A percentile compares a stretch with the other conserved stretches of the same genome.
Conservation (phyloP, 2,329 filamentous ascomycete species). For the Hysterium pulicare region DNA sequence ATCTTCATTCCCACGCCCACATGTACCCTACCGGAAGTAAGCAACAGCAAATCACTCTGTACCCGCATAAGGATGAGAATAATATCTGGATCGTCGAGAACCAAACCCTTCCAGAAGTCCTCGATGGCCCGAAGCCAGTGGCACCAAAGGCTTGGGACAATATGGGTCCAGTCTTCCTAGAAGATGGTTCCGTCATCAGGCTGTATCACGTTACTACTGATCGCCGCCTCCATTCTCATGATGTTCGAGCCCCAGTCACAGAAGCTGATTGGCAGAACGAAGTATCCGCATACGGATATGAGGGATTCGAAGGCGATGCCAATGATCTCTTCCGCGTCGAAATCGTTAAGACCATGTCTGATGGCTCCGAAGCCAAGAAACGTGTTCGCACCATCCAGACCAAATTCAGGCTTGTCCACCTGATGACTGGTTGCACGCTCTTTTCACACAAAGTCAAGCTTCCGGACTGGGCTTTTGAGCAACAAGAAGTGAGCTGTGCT, state of each 20-base stretch:
- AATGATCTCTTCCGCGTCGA: conserved; percentile 95
- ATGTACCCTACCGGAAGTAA: conserved; percentile 99
- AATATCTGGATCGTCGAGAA: conserved; percentile 95
- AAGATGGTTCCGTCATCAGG: conserved; percentile 75
- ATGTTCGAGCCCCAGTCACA: conserved; percentile 62
- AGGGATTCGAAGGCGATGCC: conserved; percentile 93
- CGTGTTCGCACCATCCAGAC: conserved; percentile 90
- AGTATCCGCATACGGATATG: conserved; percentile 94
- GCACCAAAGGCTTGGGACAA: conserved; percentile 83
- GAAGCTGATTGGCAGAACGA: conserved; percentile 79
- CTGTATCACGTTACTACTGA: conserved; percentile 82
- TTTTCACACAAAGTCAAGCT: conserved; percentile 99
- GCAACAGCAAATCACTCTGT: conserved; percentile 97
- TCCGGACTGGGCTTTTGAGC: conserved; percentile 95
- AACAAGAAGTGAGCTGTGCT: conserved; percentile 98
- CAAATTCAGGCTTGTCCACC: conserved; percentile 90
- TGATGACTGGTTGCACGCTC: conserved; percentile 94
- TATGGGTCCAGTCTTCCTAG: conserved; percentile 65
- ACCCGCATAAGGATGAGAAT: conserved; percentile 99
- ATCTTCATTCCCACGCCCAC: conserved; percentile 91
- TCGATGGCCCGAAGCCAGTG: conserved; percentile 71
- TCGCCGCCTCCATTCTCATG: conserved; percentile 91
- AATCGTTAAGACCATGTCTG: conserved; percentile 86
- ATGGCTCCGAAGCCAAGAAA: conserved; percentile 73
- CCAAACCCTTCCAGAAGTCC: conserved; percentile 82